Evolutionary conservation across 106 monocot species (phyloP).

Genomic region (Dendrobium officinale): DNA sequence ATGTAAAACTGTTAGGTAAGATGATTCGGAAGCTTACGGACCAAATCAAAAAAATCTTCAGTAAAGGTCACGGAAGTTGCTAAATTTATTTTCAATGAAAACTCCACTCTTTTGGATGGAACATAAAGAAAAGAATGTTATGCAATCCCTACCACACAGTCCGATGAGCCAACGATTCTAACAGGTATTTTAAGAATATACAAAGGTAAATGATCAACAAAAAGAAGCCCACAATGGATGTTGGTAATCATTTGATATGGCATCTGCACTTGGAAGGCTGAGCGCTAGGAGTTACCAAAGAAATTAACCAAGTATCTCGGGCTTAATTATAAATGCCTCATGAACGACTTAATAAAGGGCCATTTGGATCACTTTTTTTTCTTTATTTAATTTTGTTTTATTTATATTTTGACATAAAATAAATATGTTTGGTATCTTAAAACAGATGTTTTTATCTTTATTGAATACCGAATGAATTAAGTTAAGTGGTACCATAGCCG

Average conservation of each 20-base stretch:
- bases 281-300: not conserved
- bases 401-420: no score
- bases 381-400: no score
- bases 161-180: not conserved
- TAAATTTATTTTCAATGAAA: not conserved
- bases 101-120: not conserved
- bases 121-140: not conserved
- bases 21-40: not conserved
- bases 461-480: no score
- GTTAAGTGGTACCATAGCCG: no score
- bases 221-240: not conserved
- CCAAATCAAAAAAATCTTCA: not conserved
- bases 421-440: no score
- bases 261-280: not conserved
- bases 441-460: no score
- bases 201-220: not conserved
- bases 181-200: not conserved
- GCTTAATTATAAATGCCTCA: not conserved
- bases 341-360: not conserved
- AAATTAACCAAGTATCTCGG: not conserved
- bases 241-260: not conserved
- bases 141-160: not conserved
- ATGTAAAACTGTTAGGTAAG: not conserved
- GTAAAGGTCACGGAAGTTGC: not conserved
- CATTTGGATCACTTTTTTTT: no score